Percentiles rank a stretch among this genome's conserved stretches.
These are phyloP conservation scores for Oryza brachyantha DNA, from an alignment of 176 grass and related monocot species.

Conservation along the genomic window DNA sequence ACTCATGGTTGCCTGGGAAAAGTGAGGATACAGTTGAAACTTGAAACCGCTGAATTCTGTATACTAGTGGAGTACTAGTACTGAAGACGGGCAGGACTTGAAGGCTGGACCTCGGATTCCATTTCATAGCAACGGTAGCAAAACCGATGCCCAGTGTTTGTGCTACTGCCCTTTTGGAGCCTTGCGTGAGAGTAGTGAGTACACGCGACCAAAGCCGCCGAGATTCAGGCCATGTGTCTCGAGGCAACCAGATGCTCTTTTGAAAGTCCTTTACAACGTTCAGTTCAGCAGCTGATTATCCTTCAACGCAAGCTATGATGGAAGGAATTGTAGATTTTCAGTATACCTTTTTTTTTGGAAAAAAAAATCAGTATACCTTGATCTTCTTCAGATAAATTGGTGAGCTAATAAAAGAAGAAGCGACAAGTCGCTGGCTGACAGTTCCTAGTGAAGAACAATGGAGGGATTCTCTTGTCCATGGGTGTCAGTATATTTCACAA, in stretches of 20 bases:
- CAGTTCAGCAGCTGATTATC: background rate
- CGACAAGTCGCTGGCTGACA: background rate
- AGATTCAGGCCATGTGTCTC: slow-evolving; percentile 4
- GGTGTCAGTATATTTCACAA: background rate
- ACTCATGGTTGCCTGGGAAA: background rate
- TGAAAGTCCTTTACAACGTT: background rate
- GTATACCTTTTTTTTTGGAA: too few species aligned
- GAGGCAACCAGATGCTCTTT: background rate
- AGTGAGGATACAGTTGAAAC: background rate
- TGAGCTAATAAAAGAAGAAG: background rate
- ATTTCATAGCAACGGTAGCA: slow-evolving; percentile 17
- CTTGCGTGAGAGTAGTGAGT: slow-evolving; percentile 7
- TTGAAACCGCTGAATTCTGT: background rate
- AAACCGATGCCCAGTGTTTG: background rate
- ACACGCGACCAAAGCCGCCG: background rate
- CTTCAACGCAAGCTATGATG: background rate
- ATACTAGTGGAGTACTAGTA: background rate
- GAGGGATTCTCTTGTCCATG: background rate
- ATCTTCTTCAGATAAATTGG: background rate
- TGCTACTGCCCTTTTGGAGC: slow-evolving; percentile 17
- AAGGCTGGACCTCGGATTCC: slow-evolving; percentile 32
- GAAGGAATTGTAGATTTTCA: background rate
- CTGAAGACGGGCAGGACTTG: background rate
- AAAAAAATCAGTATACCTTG: background rate
- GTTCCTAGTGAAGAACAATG: background rate